Conservation (phyloP, 805 yeast genomes). For the Kuraishia floccosa region DNA sequence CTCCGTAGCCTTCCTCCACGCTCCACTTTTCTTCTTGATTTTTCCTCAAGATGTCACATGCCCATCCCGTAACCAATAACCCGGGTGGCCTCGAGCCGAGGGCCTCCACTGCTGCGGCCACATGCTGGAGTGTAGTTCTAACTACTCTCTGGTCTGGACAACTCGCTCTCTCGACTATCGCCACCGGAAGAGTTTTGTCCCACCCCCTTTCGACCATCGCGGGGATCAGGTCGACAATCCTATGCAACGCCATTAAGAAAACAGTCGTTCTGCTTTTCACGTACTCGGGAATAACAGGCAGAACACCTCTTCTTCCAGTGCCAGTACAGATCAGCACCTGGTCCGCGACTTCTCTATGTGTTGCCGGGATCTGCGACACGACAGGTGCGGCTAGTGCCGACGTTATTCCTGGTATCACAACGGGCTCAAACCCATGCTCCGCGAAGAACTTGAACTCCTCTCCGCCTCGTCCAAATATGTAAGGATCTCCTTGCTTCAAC, state of each 20-base stretch:
- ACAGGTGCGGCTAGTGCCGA: slow-evolving; percentile 87
- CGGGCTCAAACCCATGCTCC: slow-evolving; percentile 56
- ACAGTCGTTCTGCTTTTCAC: slow-evolving; percentile 68
- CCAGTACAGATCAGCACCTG: slow-evolving; percentile 93
- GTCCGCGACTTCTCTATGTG: slow-evolving; percentile 86
- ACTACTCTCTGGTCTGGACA: slow-evolving; percentile 89
- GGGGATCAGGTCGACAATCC: slow-evolving; percentile 48
- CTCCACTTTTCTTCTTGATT: slow-evolving; percentile 21
- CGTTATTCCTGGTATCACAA: slow-evolving; percentile 79
- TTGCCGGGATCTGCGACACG: slow-evolving; percentile 74
- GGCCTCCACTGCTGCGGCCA: slow-evolving; percentile 62
- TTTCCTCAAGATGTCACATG: slow-evolving; percentile 45
- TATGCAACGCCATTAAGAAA: slow-evolving; percentile 82
- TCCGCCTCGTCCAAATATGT: slow-evolving; percentile 93
- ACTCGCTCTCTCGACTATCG: slow-evolving; percentile 82
- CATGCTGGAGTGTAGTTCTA: slow-evolving; percentile 55
- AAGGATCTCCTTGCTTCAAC: slow-evolving; percentile 94
- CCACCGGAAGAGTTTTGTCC: slow-evolving; percentile 66
- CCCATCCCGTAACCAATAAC: slow-evolving; percentile 66
- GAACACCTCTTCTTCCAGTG: slow-evolving; percentile 78
- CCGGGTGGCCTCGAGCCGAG: slow-evolving; percentile 93
- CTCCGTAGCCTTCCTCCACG: slow-evolving; percentile 32
- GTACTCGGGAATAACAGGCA: slow-evolving; percentile 71
- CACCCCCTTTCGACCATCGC: slow-evolving; percentile 39
- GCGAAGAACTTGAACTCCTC: slow-evolving; percentile 73